Base-by-base conservation (phyloP, 2,329 filamentous ascomycete genomes). In the Rhinocladiella similis region DNA sequence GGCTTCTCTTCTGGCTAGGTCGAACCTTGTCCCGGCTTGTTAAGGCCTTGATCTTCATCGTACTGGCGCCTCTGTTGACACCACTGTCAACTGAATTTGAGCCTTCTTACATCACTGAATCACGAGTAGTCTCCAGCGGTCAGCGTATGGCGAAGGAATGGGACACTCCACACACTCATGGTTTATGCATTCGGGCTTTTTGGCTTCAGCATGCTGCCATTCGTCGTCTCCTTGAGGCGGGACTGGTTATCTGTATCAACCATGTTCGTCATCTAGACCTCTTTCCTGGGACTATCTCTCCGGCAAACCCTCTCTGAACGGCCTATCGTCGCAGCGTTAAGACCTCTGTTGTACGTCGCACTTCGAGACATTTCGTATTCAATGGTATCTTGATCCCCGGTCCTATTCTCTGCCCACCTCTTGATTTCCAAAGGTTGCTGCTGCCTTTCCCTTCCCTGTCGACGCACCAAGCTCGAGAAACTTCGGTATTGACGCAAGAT, bases 401-500 rank as follows among this genome's bases (percentile, higher is more conserved):
- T 22, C 46, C 29, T 9, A 12, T 25, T 35, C 49, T 41, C 47
- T 22, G 51, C 39, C 46, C 42, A 35, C 49, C 42, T 53, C 27
- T 43, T 39, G 19, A 45, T 22, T 29, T 25, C 45, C 49, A 47
- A 27, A 36, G 13, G 16, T 25, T 33, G 6, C 45, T 48, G 53
- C 41, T 33, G 22, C 38, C 43, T 20, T 33, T 55, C 29, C 46
- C 36, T 39, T 25, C 47, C 6, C n/a, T 29, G 12, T 14, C 27
- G 46, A 45, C 49, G 38, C 16, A 33, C 43, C 27, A 50, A 46
- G n/a, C 39, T 50, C 38, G 36, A 54, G 38, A 46, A 41, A 57
- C 43, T 29, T 43, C 43, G 20, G 53, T 46, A 42, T 41, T 51
- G 48, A 59, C 48, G 50, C 56, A 48, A 53, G 36, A 43, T 55